Conservation (phyloP, 306 rosid genomes). For the Vigna nakashimae region DNA sequence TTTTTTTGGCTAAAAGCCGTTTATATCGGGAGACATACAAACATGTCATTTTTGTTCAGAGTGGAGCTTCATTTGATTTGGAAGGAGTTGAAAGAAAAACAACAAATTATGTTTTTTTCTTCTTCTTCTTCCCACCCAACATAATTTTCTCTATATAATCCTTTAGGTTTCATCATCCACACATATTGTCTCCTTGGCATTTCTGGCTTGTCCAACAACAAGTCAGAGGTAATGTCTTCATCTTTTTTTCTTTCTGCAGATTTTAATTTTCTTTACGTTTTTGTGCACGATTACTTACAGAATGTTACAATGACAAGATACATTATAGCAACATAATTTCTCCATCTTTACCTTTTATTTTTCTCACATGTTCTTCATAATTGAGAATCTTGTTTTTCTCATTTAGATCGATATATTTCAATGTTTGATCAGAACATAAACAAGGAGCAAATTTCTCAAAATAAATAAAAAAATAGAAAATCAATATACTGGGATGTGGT, state of each 20-base stretch:
- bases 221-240: conserved; percentile 14
- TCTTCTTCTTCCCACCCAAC: conserved; percentile 21
- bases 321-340: not conserved
- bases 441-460: not conserved
- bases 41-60: conserved; percentile 32
- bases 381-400: not conserved
- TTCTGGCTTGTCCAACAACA: conserved; percentile 42
- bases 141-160: not conserved
- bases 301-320: not conserved
- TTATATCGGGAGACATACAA: conserved; percentile 34
- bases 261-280: not conserved
- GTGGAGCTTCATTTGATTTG: conserved; percentile 28
- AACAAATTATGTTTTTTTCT: conserved; percentile 11
- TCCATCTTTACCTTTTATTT: not conserved
- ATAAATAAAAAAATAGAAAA: not conserved
- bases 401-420: too few relatives aligned
- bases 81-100: conserved; percentile 33
- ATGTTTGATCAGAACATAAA: conserved; percentile 3
- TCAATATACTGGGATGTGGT: not conserved
- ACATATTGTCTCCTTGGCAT: conserved; percentile 18
- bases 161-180: not conserved
- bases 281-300: not conserved
- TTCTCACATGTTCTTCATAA: not conserved
- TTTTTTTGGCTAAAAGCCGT: conserved; percentile 25
- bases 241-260: not conserved